Evolutionary conservation across 208 protist genomes (phyloP), one percentile per base, ranked within the genome.

Genomic region (Zelonia costaricensis): DNA sequence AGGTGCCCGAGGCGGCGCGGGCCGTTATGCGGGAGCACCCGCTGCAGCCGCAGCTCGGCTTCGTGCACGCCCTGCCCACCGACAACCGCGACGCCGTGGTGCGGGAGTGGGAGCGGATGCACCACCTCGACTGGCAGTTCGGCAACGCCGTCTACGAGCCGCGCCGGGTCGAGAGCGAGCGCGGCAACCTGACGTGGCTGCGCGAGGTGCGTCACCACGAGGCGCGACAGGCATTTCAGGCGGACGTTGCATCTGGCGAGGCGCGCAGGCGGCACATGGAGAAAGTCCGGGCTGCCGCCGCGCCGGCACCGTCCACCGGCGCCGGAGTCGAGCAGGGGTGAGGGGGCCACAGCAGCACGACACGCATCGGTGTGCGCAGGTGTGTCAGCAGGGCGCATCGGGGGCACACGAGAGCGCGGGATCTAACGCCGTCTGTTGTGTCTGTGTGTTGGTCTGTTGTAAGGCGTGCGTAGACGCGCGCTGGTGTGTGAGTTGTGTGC

Each of bases 51-150:
- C 56, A 91, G 76, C 66, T 95, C 5, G 92, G 92, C 59, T 95
- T 89, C 62, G 63, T 74, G 47, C 89, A 94, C 52, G 92, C 88
- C 9, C 66, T 97, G 23, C 92, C 92, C 0, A 84, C 75, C 10
- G 87, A 94, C 76, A 82, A 80, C 49, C 80, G 88, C 13, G 87
- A 95, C 43, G 53, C 36, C 18, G 48, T 95, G 7, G 72, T 94
- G 69, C 83, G 76, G 48, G 88, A 93, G 70, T 97, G 92, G 92
- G 88, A 94, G 74, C 78, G 86, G 22, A 82, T 88, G 74, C 86
- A 93, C 53, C 87, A 94, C 74, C 64, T 94, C 0, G 86, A 97
- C 59, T 95, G 86, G 86, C 92, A 97, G 73, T 97, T 97, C 53
- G 92, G 92, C 44, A 93, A 93, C 39, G 92, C 92, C 27, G 85